Evolutionary conservation across 495 filamentous ascomycete genomes (phyloP).

Genomic region (Penicillium daleae): DNA sequence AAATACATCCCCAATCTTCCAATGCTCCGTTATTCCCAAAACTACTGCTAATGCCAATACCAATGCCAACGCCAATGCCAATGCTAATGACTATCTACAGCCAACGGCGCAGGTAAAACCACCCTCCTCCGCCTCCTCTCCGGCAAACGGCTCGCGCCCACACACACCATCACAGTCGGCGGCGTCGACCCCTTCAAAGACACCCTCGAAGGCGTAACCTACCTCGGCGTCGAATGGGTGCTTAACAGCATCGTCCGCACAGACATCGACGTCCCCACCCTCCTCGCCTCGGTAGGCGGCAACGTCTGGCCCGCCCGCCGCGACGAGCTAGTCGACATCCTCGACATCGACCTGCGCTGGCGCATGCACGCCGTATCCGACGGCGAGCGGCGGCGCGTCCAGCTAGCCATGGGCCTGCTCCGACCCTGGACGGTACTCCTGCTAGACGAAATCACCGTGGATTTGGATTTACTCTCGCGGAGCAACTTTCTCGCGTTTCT

Average conservation of each 20-base stretch:
- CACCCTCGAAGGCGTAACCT: slow-evolving; percentile 88
- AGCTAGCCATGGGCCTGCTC: slow-evolving; percentile 93
- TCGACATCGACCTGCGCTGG: slow-evolving; percentile 92
- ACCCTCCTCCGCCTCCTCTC: slow-evolving; percentile 87
- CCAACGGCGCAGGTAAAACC: slow-evolving; percentile 97
- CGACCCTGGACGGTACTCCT: slow-evolving; percentile 91
- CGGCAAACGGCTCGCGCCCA: slow-evolving; percentile 91
- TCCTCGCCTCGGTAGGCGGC: slow-evolving; percentile 84
- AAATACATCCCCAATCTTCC: not conserved
- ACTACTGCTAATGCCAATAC: too few species aligned
- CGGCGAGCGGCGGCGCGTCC: slow-evolving; percentile 87
- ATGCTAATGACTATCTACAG: slow-evolving; percentile 36
- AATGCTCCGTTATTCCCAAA: too few species aligned
- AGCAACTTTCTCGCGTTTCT: slow-evolving; percentile 86
- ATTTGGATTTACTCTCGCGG: slow-evolving; percentile 84
- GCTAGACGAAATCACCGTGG: slow-evolving; percentile 97
- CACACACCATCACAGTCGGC: slow-evolving; percentile 68
- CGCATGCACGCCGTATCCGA: slow-evolving; percentile 94
- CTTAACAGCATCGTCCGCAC: slow-evolving; percentile 95
- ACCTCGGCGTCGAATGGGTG: slow-evolving; percentile 97
- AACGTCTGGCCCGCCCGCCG: slow-evolving; percentile 77
- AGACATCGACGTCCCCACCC: slow-evolving; percentile 87
- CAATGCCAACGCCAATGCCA: too few species aligned
- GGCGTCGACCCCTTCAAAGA: slow-evolving; percentile 90
- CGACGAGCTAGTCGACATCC: slow-evolving; percentile 82